Evolutionary conservation across 495 filamentous ascomycete genomes (phyloP), one percentile per base, ranked within the genome.

Genomic region (Aspergillus bertholletiae): DNA sequence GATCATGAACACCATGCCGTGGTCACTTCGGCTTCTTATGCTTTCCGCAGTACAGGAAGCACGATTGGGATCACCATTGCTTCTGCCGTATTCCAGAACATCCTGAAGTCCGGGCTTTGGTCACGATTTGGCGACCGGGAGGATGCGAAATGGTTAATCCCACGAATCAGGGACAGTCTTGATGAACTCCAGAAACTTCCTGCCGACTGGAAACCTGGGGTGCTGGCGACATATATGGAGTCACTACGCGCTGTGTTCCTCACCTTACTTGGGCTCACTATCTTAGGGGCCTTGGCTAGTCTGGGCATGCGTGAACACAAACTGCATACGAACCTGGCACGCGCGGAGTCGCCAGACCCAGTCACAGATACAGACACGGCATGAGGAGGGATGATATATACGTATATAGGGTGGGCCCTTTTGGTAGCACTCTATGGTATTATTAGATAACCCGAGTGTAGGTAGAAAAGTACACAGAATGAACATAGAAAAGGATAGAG

Each of bases 1-100:
- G 85, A 88, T 44, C 89, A 92, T 65, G 74, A 86, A 7, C 77
- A 93, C 52, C 92, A 96, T 63, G 92, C 92, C 7, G 87, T 94
- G 32, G 82, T 91, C 54, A 96, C 92, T 2, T 90, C 88, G 0
- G 87, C 88, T 2, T 90, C 84, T 0, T 96, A 90, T 59, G 87
- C 87, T 3, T 92, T 91, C 68, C 84, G 89, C 28, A 87, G 85
- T 13, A 90, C 91, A 0, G 92, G 92, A 7, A 84, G 84, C 26
- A 92, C 89, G 0, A 84, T 97, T 37, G 92, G 92, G 20, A 82
- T 96, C 56, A 89, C 90, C 0, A 70, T 93, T 46, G 86, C 88
- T 5, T 84, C 83, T 1, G 79, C 87, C 1, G 84, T 94, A 4
- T 96, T 94, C 62, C 90, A 96, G 64, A 94, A 94, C 34, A 63